Evolutionary conservation across 208 protist genomes (phyloP).

Genomic region (Leishmania aethiopica): DNA sequence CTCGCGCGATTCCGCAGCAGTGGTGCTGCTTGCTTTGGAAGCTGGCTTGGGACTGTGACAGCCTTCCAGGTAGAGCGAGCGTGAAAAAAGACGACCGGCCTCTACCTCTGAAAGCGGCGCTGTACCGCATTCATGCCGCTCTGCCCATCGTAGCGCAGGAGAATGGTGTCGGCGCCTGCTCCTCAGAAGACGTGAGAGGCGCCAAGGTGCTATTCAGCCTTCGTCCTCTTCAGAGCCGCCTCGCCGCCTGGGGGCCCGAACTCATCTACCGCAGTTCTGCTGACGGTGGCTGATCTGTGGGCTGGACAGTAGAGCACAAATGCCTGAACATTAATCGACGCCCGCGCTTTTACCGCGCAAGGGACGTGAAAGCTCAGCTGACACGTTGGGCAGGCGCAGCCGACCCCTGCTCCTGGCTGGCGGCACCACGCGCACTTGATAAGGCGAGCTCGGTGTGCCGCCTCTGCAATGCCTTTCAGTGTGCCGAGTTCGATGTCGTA

Average conservation of each 20-base stretch:
- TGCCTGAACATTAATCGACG: constrained; percentile 17
- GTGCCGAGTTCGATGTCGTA: constrained; percentile 31
- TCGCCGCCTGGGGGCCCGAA: not conserved
- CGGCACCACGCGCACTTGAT: constrained; percentile 68
- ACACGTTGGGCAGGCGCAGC: constrained; percentile 47
- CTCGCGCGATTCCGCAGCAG: not conserved
- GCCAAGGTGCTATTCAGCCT: not conserved
- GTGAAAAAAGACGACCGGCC: not conserved
- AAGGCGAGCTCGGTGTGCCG: constrained; percentile 23
- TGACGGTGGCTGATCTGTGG: not conserved
- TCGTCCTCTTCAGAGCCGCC: not conserved
- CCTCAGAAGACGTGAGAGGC: not conserved
- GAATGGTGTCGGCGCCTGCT: not conserved
- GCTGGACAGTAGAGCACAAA: constrained; percentile 30
- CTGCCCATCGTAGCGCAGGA: not conserved
- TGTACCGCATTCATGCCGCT: not conserved
- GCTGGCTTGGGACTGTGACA: not conserved
- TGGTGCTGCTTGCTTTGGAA: not conserved
- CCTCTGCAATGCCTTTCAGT: constrained; percentile 39
- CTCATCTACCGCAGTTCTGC: not conserved
- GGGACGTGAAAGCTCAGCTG: constrained; percentile 59
- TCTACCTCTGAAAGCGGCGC: not conserved
- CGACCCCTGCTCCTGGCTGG: constrained; percentile 41
- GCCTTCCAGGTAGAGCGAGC: not conserved
- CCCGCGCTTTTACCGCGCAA: constrained; percentile 45